Evolutionary conservation across 169 alveolate genomes (phyloP), one percentile per base, ranked within the genome.

Genomic region (Cryptosporidium parvum): DNA sequence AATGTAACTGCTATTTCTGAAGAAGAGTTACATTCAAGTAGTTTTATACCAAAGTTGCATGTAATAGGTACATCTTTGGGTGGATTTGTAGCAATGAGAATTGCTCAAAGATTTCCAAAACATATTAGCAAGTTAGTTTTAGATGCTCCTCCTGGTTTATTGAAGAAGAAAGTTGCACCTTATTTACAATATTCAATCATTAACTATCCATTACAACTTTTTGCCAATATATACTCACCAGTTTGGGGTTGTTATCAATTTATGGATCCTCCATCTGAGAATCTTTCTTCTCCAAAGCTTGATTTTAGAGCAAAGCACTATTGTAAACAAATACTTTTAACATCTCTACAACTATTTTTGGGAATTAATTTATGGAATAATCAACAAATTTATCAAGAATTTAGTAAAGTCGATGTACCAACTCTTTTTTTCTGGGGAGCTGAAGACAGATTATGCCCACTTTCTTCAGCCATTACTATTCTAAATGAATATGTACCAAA

Each of bases 281-380:
- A 80, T 48, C 35, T 31, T 2, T 21, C 53, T 2, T 62, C 80
- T 23, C 89, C 89, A 26, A 80, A 80, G 44, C 75, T 80, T 23
- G 89, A 80, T n/a, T 80, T 80, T n/a, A 59, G 89, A 26, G 89
- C 89, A 61, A 80, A 59, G 18, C 75, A 80, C 52, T 80, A 80
- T 51, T 59, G 89, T 18, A 59, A 44, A 12, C 89, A 80, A 62
- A 62, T 80, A 18, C 35, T 80, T 23, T 44, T 80, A 6, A 80
- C 89, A 31, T 61, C 89, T 39, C 14, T 80, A 37, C 89, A 80
- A n/a, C 33, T 80, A 9, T 37, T 80, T 26, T 48, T 80, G 45
- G 89, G 89, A 45, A 62, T 67, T 29, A 70, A 80, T 48, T 48
- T 80, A 14, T 80, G 89, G 89, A 48, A 67, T 26, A 80, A 80